These are phyloP conservation scores for Colletotrichum siamense DNA, from an alignment of 2,329 filamentous ascomycete genomes.

Conservation along the genomic window DNA sequence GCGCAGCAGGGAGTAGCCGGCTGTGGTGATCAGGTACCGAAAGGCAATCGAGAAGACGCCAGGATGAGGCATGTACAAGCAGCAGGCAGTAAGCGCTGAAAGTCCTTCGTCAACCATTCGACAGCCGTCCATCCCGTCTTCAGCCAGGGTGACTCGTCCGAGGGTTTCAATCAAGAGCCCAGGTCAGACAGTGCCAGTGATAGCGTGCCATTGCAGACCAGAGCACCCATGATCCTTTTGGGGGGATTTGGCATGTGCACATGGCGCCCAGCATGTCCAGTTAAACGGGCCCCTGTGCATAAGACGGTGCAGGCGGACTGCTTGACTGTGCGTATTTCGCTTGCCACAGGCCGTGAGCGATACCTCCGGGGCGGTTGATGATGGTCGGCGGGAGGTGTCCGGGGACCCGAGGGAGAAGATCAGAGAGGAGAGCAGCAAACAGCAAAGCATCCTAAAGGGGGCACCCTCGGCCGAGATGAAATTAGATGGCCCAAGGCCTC, in stretches of 20 bases:
- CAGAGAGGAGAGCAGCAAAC: not conserved
- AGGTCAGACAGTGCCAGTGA: not conserved
- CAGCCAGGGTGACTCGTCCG: not conserved
- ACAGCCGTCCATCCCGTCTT: not conserved
- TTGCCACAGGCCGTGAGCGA: not conserved
- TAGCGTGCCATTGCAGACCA: not conserved
- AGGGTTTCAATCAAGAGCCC: not conserved
- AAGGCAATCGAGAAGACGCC: not conserved
- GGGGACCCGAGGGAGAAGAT: not conserved
- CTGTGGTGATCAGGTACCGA: constrained; percentile 5
- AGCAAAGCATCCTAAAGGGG: not conserved
- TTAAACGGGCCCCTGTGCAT: not conserved
- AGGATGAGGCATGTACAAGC: constrained; percentile 12
- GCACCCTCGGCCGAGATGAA: not conserved
- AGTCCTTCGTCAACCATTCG: not conserved
- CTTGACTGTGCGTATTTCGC: not conserved
- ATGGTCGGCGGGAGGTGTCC: not conserved
- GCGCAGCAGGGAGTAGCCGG: constrained; percentile 1
- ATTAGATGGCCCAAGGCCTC: not conserved
- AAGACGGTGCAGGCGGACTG: not conserved
- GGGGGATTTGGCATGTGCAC: constrained; percentile 4
- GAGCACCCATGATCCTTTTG: not conserved
- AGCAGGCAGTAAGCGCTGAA: not conserved
- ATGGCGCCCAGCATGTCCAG: not conserved
- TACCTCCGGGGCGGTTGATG: not conserved